A percentile compares a stretch with the other conserved stretches of the same genome.
phyloP scores from a whole-genome alignment of 768 basidiomycete species.

The Amanita muscaria region DNA sequence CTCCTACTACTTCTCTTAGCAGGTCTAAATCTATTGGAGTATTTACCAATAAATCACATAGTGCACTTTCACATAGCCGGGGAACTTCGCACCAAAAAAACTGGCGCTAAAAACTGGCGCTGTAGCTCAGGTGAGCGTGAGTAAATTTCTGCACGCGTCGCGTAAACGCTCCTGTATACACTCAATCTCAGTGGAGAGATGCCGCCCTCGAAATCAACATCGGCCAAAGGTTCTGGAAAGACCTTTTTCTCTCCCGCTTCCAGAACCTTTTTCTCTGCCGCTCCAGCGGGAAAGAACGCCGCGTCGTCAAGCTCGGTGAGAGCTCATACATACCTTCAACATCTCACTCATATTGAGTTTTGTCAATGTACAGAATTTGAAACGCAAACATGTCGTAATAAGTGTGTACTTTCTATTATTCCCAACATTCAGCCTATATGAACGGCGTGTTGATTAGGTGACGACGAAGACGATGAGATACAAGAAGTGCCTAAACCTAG shows the following conservation, averaged over 20 bases:
- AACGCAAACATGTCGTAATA: background rate
- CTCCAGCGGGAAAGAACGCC: background rate
- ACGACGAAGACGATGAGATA: background rate
- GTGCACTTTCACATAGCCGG: slow-evolving; percentile 23
- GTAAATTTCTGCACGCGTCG: too few species aligned
- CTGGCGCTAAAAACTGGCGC: too few species aligned
- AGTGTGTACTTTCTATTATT: background rate
- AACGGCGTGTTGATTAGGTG: background rate
- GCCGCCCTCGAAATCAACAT: too few species aligned
- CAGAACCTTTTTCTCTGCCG: background rate
- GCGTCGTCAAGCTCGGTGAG: slow-evolving; percentile 1
- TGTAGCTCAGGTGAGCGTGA: too few species aligned
- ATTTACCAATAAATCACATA: slow-evolving; percentile 24
- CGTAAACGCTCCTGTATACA: too few species aligned
- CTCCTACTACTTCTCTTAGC: slow-evolving; percentile 17
- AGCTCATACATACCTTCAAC: background rate
- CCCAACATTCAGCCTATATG: too few species aligned
- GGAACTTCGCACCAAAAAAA: too few species aligned
- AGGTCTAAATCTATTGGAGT: slow-evolving; percentile 22
- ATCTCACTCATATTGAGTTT: background rate
- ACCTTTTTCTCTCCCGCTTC: too few species aligned
- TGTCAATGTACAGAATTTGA: background rate
- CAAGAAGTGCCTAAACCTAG: background rate
- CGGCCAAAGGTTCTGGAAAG: slow-evolving; percentile 1
- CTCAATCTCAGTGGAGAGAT: too few species aligned